Evolutionary conservation across 768 basidiomycete species (phyloP).

Genomic region (Boletus patriciae): DNA sequence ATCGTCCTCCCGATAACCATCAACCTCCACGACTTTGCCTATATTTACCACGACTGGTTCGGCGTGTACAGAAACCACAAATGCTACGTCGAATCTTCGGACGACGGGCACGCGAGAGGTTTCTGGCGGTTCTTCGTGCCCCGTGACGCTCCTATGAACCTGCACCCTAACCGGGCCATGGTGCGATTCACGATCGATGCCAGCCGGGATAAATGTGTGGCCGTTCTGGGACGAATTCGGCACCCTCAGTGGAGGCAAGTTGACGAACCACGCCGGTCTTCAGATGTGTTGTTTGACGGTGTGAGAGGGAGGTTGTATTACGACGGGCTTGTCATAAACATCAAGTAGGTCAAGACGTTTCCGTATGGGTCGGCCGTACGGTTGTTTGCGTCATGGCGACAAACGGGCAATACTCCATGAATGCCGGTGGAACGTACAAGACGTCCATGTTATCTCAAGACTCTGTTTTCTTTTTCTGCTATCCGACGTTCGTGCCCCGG

Average conservation of each 20-base stretch:
- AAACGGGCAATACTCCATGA: too few species aligned
- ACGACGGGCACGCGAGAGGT: constrained; percentile 1
- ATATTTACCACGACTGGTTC: not conserved
- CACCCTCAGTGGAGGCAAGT: not conserved
- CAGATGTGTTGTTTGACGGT: not conserved
- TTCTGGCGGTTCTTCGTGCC: not conserved
- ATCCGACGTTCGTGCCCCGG: too few species aligned
- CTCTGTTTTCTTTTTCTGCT: too few species aligned
- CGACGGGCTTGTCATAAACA: too few species aligned
- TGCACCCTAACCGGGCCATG: too few species aligned
- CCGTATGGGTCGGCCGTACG: too few species aligned
- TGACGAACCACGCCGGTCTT: not conserved
- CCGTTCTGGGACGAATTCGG: not conserved
- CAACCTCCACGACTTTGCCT: not conserved
- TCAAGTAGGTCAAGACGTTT: too few species aligned
- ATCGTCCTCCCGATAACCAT: not conserved
- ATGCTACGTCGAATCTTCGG: not conserved
- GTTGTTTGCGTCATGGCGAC: too few species aligned
- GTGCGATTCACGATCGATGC: constrained; percentile 1
- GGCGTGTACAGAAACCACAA: too few species aligned
- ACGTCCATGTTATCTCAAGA: too few species aligned
- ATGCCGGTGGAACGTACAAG: too few species aligned
- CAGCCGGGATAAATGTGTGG: not conserved
- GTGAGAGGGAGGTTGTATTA: not conserved
- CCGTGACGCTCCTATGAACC: accelerated